phyloP scores from a whole-genome alignment of 768 basidiomycete species.

The Boletus rufocinnamomeus region DNA sequence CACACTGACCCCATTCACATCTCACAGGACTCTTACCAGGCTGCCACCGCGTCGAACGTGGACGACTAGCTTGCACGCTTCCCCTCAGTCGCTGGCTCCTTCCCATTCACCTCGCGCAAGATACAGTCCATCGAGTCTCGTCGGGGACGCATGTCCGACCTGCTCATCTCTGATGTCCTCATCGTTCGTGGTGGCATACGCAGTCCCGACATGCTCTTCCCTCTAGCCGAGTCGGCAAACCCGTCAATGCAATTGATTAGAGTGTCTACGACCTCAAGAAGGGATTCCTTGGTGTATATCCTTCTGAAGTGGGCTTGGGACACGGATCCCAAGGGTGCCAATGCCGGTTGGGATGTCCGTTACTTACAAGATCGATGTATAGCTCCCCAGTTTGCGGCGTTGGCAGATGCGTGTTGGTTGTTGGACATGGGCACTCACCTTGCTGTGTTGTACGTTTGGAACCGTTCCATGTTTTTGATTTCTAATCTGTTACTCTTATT shows the following conservation, averaged over 20 bases:
- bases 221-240: conserved; percentile 57
- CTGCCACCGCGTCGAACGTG: conserved; percentile 12
- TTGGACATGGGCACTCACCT: conserved; percentile 71
- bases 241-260: conserved; percentile 62
- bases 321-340: conserved; percentile 55
- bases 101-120: conserved; percentile 59
- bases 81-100: conserved; percentile 43
- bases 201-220: conserved; percentile 63
- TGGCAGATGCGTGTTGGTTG: conserved; percentile 87
- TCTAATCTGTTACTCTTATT: background rate
- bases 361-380: conserved; percentile 60
- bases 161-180: conserved; percentile 74
- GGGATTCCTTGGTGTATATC: conserved; percentile 78
- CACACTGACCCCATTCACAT: background rate
- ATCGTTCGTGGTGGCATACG: conserved; percentile 63
- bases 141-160: conserved; percentile 59
- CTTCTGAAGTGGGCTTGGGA: conserved; percentile 80
- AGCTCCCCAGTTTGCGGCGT: conserved; percentile 70
- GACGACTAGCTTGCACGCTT: conserved; percentile 42
- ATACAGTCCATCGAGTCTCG: conserved; percentile 62
- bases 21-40: conserved; percentile 19
- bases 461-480: background rate
- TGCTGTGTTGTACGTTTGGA: conserved; percentile 46
- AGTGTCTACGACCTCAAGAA: conserved; percentile 80
- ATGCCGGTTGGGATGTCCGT: conserved; percentile 32